Base-by-base conservation (phyloP, 1,284 basidiomycete genomes). In the Rugosomyces carneus region DNA sequence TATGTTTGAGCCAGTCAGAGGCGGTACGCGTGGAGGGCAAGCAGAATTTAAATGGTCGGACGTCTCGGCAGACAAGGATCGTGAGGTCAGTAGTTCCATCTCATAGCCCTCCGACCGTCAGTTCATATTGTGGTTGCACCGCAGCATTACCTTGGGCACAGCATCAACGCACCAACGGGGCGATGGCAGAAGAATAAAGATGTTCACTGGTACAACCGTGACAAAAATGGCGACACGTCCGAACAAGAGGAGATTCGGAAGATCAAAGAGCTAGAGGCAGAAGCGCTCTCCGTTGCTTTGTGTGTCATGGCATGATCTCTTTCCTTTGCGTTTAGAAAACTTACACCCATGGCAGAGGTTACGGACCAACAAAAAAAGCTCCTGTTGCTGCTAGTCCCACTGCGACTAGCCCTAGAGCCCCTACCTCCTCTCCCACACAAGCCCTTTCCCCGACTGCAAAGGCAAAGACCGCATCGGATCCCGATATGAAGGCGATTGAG, bases 111-210 rank as follows among this genome's bases (percentile, higher is more conserved):
- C 7, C 11, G 6, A 6, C 5, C 4, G 19, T 31, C 8, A 37
- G n/a, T n/a, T n/a, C n/a, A n/a, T n/a, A n/a, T n/a, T n/a, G n/a
- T n/a, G n/a, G n/a, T 37, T 37, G 35, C 49, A 40, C 35, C 20
- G 10, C 45, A 93, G 83, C 85, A 93, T 64, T 94, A 94, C 61
- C 80, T 95, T 1, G 92, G 92, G 3, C 87, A 92, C 59, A 91
- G 90, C 52, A 83, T 94, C 65, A 93, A 94, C 58, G 92, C 91
- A 0, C 92, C 92, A 0, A 89, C 89, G 1, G 92, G 93, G 2
- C 73, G 93, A 52, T 95, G 92, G 92, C 92, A 95, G 67, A 93
- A 93, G 69, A 90, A 91, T 69, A 92, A 93, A 62, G 92, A 95
- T 58, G 70, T 95, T 15, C 92, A 95, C 60, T 95, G 92, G 92